Base-by-base conservation (phyloP, 352 stramenopile species). In the Phytophthora multivora region DNA sequence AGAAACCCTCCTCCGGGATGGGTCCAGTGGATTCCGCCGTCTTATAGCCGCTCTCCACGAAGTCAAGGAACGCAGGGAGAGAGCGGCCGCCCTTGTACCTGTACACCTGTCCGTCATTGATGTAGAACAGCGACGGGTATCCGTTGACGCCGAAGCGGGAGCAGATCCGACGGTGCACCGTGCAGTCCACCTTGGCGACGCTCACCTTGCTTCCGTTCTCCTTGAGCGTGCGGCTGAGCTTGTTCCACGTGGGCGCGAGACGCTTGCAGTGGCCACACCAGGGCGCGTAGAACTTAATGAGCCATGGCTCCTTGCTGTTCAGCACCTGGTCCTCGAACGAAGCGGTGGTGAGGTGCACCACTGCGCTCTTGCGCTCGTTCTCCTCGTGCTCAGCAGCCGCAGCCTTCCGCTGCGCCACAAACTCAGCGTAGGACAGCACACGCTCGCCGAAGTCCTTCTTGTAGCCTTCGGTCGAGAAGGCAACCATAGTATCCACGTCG, bases 231-330 rank as follows among this genome's bases (percentile, higher is more conserved):
- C 79, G 80, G 60, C 86, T 95, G 18, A 95, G 59, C 53, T 88
- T 86, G 68, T 90, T 83, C 86, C 86, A 95, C 41, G 77, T 83
- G 0, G 73, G 76, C 1, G 78, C 67, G 48, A 95, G 57, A n/a
- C 82, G 82, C 69, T 91, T 91, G 76, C 83, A 90, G 63, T 90
- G 83, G 38, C 82, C 80, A 41, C 83, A 93, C 83, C 83, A 93
- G 2, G 83, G 83, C 18, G 83, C 82, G 55, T 91, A 91, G 53
- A 93, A 93, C 68, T 93, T 92, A 59, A 95, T 83, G 40, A 95
- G 68, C 79, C 80, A 93, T 42, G 81, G 69, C 11, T 86, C 58
- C 53, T 83, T 83, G 60, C 81, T 66, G 8, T 75, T 47, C 31
- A 90, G 80, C 31, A 93, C 78, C 45, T 88, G 60, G 15, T 77